Evolutionary conservation across 2,329 filamentous ascomycete genomes (phyloP).

Genomic region (Phialophora tarda): DNA sequence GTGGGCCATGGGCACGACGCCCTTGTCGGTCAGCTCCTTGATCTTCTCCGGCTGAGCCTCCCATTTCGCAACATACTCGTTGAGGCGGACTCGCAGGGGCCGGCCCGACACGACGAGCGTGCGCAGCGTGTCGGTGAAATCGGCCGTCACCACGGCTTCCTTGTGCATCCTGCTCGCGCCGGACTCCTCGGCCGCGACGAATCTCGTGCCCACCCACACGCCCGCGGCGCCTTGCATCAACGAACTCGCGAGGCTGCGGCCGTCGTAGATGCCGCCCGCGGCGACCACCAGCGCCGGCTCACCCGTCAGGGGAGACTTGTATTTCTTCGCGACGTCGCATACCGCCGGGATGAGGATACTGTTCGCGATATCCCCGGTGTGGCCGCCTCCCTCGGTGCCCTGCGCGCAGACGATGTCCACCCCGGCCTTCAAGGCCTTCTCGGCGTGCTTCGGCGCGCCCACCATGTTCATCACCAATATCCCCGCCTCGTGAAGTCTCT

Average conservation of each 20-base stretch:
- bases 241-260: constrained; percentile 76
- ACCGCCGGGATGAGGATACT: constrained; percentile 87
- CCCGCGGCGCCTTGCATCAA: constrained; percentile 87
- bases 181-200: constrained; percentile 82
- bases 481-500: constrained; percentile 75
- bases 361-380: constrained; percentile 86
- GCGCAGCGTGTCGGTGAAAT: constrained; percentile 77
- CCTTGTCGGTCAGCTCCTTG: constrained; percentile 73
- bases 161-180: constrained; percentile 83
- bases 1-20: constrained; percentile 79
- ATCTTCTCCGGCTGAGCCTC: constrained; percentile 77
- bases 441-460: constrained; percentile 86
- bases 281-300: constrained; percentile 79
- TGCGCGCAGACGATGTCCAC: constrained; percentile 93
- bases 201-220: constrained; percentile 94
- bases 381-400: constrained; percentile 90
- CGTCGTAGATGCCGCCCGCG: constrained; percentile 85
- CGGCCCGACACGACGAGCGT: constrained; percentile 83
- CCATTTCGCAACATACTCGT: constrained; percentile 84
- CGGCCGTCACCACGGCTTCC: constrained; percentile 77
- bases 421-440: constrained; percentile 83
- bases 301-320: constrained; percentile 73
- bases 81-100: constrained; percentile 78
- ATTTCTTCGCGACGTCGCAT: constrained; percentile 78
- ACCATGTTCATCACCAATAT: constrained; percentile 98